phyloP scores from a whole-genome alignment of 257 asterid species.

The Gentiana straminea region DNA sequence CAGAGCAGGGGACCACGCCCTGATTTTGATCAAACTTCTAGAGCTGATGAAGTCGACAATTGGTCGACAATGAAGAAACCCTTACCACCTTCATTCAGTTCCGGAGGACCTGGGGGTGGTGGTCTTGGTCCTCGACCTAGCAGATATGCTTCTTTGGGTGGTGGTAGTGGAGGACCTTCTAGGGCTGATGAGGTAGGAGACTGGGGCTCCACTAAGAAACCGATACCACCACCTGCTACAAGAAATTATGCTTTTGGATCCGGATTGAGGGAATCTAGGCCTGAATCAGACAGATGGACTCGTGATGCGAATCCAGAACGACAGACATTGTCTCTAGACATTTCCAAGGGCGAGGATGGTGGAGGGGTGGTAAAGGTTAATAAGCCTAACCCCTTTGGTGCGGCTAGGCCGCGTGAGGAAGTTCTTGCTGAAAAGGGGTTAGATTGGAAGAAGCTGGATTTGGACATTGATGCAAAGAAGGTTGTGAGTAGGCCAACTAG shows the following conservation, averaged over 20 bases:
- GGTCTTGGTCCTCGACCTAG: slow-evolving; percentile 21
- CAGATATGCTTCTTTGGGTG: slow-evolving; percentile 58
- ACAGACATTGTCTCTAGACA: slow-evolving; percentile 26
- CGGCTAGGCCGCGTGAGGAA: slow-evolving; percentile 94
- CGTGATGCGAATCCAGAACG: slow-evolving; percentile 32
- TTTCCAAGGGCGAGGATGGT: slow-evolving; percentile 19
- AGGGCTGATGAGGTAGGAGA: slow-evolving; percentile 85
- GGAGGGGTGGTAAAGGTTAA: slow-evolving; percentile 33
- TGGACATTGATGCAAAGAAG: slow-evolving; percentile 57
- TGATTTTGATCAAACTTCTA: slow-evolving; percentile 58
- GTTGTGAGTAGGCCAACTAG: slow-evolving; percentile 62
- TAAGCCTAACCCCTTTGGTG: slow-evolving; percentile 88
- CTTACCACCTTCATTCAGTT: slow-evolving; percentile 26
- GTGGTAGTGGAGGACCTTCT: slow-evolving; percentile 45
- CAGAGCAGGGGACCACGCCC: slow-evolving; percentile 40
- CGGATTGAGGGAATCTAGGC: slow-evolving; percentile 33
- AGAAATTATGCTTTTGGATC: slow-evolving; percentile 43
- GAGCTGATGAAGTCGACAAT: slow-evolving; percentile 85
- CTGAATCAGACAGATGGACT: slow-evolving; percentile 70
- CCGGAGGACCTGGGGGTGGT: slow-evolving; percentile 6
- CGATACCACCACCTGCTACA: slow-evolving; percentile 25
- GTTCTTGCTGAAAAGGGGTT: slow-evolving; percentile 91
- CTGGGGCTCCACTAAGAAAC: slow-evolving; percentile 63
- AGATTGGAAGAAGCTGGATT: slow-evolving; percentile 90
- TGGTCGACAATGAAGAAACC: slow-evolving; percentile 77